Evolutionary conservation across 2,329 filamentous ascomycete genomes (phyloP), one percentile per base, ranked within the genome.

Genomic region (Diaporthe vaccinii): DNA sequence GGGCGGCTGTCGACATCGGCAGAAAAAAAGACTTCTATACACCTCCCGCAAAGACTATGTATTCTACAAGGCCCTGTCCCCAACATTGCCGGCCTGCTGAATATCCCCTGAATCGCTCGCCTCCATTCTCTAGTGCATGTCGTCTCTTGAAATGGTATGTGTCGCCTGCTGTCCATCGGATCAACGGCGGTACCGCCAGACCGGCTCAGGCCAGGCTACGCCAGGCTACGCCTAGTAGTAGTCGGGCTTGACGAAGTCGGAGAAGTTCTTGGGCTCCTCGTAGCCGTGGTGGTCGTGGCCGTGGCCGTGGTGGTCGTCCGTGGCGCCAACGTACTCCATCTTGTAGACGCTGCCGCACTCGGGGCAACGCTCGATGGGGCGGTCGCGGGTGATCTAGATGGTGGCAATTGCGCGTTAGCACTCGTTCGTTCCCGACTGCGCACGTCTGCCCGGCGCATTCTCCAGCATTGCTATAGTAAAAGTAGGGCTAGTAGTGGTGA

Each of bases 261-360:
- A 95, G 84, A 98, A 96, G 81, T 95, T 98, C 93, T 98, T 98
- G 84, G 95, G 95, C 88, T 98, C 95, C 86, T 93, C 91, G 84
- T 91, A 89, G 83, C 91, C 91, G 83, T 92, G 89, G 84, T 89
- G 85, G 84, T 89, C 84, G 84, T 87, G 81, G 78, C 80, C 79
- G 80, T 88, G 83, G 75, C 81, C 86, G 84, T 94, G 91, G 75
- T 76, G 73, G 34, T 49, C 58, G 58, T 97, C 94, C 83, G 92
- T 85, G 70, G 95, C 92, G 77, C 97, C 97, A 79, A 98, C 88
- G 86, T 98, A 99, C 84, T 98, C 93, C 94, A 98, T 97, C 93
- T 98, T 97, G 90, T 98, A 96, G 80, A 97, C 95, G 85, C 92
- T 95, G 80, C 97, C 97, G 88, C 97, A 99, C 90, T 99, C 97